Conservation (phyloP, 2,329 filamentous ascomycete genomes). For the Colletotrichum paranaense region DNA sequence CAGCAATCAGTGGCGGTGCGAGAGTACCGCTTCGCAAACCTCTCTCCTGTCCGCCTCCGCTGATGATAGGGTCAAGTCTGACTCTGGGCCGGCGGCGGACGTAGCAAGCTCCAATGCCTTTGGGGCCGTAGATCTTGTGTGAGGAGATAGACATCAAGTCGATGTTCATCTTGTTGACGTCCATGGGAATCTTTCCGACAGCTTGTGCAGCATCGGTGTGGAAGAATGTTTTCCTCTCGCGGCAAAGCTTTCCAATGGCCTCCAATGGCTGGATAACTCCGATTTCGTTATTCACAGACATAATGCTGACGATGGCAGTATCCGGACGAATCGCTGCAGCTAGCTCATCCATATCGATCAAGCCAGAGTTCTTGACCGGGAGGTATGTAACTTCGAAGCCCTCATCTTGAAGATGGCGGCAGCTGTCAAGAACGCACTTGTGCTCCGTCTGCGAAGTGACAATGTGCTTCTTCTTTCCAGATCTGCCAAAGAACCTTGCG, state of each 20-base stretch:
- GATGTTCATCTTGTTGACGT: constrained; percentile 98
- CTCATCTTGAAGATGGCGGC: constrained; percentile 95
- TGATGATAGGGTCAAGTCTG: constrained; percentile 95
- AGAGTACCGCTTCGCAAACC: constrained; percentile 94
- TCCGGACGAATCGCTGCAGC: constrained; percentile 92
- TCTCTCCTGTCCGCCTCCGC: constrained; percentile 94
- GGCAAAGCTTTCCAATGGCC: constrained; percentile 92
- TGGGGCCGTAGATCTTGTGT: constrained; percentile 98
- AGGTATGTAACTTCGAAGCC: constrained; percentile 98
- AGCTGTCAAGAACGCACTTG: constrained; percentile 98
- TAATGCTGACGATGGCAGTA: constrained; percentile 93
- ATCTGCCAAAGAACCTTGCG: constrained; percentile 91
- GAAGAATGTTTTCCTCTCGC: constrained; percentile 95
- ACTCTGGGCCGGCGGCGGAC: constrained; percentile 93
- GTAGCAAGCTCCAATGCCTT: constrained; percentile 96
- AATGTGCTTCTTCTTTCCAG: constrained; percentile 97
- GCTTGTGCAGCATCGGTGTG: constrained; percentile 97
- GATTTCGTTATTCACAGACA: constrained; percentile 99
- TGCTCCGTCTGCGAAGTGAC: constrained; percentile 98
- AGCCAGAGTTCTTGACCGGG: constrained; percentile 87
- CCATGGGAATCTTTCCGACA: constrained; percentile 96
- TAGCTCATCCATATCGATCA: constrained; percentile 85
- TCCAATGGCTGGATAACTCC: constrained; percentile 97
- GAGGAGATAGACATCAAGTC: constrained; percentile 99
- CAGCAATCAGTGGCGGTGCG: constrained; percentile 87